A percentile compares a stretch with the other conserved stretches of the same genome.
Conservation (phyloP, 2,329 filamentous ascomycete genomes). For the Ophiostoma quercus region DNA sequence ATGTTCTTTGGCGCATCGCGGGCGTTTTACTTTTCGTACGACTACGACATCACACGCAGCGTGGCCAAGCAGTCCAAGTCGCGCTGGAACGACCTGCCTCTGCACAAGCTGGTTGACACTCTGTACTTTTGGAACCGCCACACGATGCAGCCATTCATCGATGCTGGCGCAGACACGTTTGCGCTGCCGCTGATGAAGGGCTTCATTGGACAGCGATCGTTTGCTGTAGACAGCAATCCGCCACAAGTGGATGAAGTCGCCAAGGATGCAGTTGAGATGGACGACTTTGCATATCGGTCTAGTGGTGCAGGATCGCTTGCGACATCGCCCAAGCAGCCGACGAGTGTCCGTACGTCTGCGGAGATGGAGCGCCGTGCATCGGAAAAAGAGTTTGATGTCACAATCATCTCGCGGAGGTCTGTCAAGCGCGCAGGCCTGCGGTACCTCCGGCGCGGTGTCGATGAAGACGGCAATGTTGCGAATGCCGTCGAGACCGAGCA, state of each 20-base stretch:
- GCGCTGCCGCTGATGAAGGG: constrained; percentile 85
- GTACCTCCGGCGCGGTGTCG: constrained; percentile 83
- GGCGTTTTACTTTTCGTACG: constrained; percentile 95
- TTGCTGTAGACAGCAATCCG: constrained; percentile 63
- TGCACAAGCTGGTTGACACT: constrained; percentile 68
- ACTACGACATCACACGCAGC: constrained; percentile 79
- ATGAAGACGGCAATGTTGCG: constrained; percentile 81
- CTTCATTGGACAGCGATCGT: constrained; percentile 81
- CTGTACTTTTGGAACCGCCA: constrained; percentile 89
- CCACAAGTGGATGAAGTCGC: constrained; percentile 47
- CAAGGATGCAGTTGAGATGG: constrained; percentile 43
- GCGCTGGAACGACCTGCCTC: constrained; percentile 49
- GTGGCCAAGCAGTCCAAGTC: constrained; percentile 38
- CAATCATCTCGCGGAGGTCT: constrained; percentile 83
- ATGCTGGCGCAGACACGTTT: constrained; percentile 64
- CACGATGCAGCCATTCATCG: constrained; percentile 67
- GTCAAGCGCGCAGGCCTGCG: constrained; percentile 79
- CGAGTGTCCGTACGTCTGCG: constrained; percentile 23
- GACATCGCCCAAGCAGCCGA: constrained; percentile 23
- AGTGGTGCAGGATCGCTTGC: constrained; percentile 12
- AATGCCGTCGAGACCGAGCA: constrained; percentile 96
- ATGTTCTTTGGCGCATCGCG: constrained; percentile 75
- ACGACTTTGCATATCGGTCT: constrained; percentile 29
- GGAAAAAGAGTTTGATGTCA: constrained; percentile 67
- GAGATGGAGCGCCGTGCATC: constrained; percentile 37